phyloP scores from a whole-genome alignment of 345 rosid genomes.

The Nephelium lappaceum region DNA sequence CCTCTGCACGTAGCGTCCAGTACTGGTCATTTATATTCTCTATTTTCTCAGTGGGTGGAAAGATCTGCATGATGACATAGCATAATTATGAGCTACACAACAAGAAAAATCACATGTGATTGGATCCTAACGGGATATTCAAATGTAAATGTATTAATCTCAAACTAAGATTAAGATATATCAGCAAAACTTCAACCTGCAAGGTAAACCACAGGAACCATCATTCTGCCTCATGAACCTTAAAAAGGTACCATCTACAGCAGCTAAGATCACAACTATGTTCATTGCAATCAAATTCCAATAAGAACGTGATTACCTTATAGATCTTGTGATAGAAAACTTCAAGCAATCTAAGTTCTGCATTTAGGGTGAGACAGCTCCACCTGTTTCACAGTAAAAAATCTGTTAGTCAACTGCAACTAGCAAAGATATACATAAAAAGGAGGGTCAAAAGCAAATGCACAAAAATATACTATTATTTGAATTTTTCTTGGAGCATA shows the following conservation, averaged over 20 bases:
- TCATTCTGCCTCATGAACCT: background rate
- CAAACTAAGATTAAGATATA: background rate
- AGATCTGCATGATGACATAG: constrained; percentile 56
- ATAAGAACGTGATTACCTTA: constrained; percentile 54
- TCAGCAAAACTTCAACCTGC: background rate
- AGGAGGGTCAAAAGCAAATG: too few species aligned
- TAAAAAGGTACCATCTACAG: background rate
- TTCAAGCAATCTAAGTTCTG: constrained; percentile 93
- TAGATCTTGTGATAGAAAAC: constrained; percentile 95
- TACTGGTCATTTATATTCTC: constrained; percentile 98
- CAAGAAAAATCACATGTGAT: background rate
- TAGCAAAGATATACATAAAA: background rate
- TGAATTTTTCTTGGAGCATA: background rate
- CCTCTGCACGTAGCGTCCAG: constrained; percentile 98
- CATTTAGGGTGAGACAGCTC: constrained; percentile 87
- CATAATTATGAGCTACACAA: constrained; percentile 9
- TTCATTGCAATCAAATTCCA: constrained; percentile 1
- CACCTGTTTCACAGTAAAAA: constrained; percentile 54
- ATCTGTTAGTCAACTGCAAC: constrained; percentile 1
- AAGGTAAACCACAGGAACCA: background rate
- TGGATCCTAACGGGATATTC: background rate
- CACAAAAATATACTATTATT: background rate
- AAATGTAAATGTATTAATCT: background rate
- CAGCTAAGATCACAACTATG: background rate
- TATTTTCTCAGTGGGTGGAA: constrained; percentile 78